Evolutionary conservation across 2,329 filamentous ascomycete genomes (phyloP).

Genomic region (Aspergillus sp.): DNA sequence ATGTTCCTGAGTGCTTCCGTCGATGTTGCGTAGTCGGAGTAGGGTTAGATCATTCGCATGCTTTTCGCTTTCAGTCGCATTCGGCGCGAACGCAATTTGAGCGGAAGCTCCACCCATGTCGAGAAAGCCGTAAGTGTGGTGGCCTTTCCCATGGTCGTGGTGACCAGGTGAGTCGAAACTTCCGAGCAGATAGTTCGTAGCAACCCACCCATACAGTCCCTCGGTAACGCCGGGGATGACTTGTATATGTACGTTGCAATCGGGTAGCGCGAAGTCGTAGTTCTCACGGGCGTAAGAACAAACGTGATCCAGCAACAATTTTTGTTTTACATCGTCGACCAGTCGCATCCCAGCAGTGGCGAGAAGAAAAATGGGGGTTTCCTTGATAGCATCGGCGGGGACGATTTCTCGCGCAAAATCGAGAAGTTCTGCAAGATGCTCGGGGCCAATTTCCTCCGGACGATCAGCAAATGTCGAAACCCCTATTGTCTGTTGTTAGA

Average conservation of each 20-base stretch:
- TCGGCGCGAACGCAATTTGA: conserved; percentile 96
- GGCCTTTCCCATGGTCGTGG: conserved; percentile 79
- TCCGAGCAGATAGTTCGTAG: conserved; percentile 90
- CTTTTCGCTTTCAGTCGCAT: conserved; percentile 82
- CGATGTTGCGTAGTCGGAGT: conserved; percentile 77
- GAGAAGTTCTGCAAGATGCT: conserved; percentile 77
- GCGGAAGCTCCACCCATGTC: conserved; percentile 98
- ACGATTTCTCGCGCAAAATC: conserved; percentile 79
- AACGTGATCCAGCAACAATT: conserved; percentile 70
- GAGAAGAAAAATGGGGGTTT: conserved; percentile 92
- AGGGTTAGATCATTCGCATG: conserved; percentile 88
- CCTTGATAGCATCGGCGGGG: conserved; percentile 70
- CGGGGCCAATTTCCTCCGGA: conserved; percentile 72
- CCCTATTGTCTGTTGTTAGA: conserved; percentile 37
- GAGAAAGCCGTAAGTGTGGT: conserved; percentile 94
- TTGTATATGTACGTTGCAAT: conserved; percentile 85
- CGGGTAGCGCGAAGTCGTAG: conserved; percentile 81
- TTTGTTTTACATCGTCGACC: conserved; percentile 71
- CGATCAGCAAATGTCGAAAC: conserved; percentile 85
- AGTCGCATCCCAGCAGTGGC: conserved; percentile 95
- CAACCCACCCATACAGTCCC: conserved; percentile 95
- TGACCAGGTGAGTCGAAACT: conserved; percentile 77
- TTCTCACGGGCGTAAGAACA: conserved; percentile 78
- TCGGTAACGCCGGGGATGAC: conserved; percentile 96
- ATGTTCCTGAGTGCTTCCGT: conserved; percentile 77